A percentile compares a stretch with the other conserved stretches of the same genome.
Conservation (phyloP, 2,329 filamentous ascomycete species). For the Pseudogymnoascus verrucosus region DNA sequence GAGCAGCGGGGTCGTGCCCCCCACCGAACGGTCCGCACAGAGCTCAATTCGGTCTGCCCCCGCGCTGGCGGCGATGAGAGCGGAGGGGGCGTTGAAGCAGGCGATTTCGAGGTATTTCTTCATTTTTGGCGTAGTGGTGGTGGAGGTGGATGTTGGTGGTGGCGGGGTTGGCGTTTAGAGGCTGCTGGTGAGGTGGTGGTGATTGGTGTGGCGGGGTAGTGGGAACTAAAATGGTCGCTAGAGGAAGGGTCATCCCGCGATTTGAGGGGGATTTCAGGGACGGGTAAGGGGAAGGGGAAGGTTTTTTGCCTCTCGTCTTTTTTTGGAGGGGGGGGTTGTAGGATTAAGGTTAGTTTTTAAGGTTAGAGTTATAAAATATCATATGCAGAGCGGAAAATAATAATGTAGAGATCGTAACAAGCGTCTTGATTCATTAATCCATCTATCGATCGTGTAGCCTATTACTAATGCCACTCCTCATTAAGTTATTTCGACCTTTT, state of each 20-base stretch:
- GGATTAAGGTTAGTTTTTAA: neutral
- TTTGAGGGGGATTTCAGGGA: neutral
- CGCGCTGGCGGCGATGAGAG: constrained; percentile 31
- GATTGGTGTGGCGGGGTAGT: neutral
- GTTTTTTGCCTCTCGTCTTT: neutral
- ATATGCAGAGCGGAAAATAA: neutral
- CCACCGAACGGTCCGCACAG: constrained; percentile 33
- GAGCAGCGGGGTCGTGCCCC: constrained; percentile 35
- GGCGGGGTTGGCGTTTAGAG: neutral
- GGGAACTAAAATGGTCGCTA: neutral
- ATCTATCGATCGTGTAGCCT: neutral
- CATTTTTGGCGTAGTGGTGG: neutral
- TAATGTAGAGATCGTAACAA: neutral
- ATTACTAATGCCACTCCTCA: neutral
- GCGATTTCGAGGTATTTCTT: constrained; percentile 36
- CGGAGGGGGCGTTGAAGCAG: constrained; percentile 38
- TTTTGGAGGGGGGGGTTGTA: neutral
- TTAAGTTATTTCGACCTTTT: neutral
- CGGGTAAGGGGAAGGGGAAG: neutral
- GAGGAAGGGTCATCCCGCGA: neutral
- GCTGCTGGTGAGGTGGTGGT: neutral
- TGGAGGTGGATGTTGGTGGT: neutral
- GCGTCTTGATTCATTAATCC: neutral
- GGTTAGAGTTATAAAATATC: neutral
- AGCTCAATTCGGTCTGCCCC: constrained; percentile 46